These are phyloP conservation scores for Cryptosporidium sp. DNA, from an alignment of 169 alveolate species.

Conservation along the genomic window DNA sequence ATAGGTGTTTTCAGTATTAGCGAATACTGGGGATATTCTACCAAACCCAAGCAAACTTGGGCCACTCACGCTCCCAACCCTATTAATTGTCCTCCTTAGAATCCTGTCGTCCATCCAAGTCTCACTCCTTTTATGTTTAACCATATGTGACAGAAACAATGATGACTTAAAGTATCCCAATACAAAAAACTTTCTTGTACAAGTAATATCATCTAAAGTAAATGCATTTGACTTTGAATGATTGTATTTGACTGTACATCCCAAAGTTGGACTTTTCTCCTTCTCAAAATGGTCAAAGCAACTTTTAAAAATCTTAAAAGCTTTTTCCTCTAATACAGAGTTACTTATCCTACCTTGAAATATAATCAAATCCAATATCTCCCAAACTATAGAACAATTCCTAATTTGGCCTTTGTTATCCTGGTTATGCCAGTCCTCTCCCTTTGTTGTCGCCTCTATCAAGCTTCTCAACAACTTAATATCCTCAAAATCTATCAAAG, in stretches of 20 bases:
- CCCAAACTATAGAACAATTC: slow-evolving; percentile 20
- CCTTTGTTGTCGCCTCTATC: neutral
- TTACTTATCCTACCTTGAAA: neutral
- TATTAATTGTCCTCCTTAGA: slow-evolving; percentile 12
- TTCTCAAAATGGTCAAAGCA: neutral
- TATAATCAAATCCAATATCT: slow-evolving; percentile 18
- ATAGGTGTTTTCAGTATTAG: neutral
- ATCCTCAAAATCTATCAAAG: neutral
- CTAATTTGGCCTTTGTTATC: neutral
- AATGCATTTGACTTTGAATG: neutral
- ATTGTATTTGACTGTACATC: neutral
- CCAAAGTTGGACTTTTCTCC: neutral
- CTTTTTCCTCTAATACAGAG: slow-evolving; percentile 12
- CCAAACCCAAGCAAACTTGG: neutral
- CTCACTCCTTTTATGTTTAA: neutral
- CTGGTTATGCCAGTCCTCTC: neutral
- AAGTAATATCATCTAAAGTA: neutral
- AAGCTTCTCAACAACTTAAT: neutral
- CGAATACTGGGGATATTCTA: neutral
- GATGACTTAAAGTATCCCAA: slow-evolving; percentile 28
- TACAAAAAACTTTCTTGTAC: slow-evolving; percentile 10
- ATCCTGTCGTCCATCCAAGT: slow-evolving; percentile 34
- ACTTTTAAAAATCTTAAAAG: neutral
- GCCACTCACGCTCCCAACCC: neutral
- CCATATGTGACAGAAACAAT: neutral